Percentiles rank a stretch among this genome's conserved stretches.
Conservation (phyloP, 768 basidiomycete species). For the Artomyces pyxidatus region DNA sequence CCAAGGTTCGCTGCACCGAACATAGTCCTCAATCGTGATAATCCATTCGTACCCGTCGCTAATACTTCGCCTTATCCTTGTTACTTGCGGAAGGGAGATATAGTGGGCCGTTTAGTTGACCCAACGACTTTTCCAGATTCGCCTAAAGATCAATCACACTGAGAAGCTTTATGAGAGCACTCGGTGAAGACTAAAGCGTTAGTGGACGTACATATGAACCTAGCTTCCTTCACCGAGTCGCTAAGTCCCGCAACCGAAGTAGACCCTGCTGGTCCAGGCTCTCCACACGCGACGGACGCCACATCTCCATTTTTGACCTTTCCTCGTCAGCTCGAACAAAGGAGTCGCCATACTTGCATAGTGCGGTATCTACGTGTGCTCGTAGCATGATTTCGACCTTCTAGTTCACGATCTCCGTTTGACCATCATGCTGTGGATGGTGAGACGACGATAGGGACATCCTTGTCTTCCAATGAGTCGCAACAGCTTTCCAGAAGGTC, state of each 20-base stretch:
- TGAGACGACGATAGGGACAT: not conserved
- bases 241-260: too few relatives aligned
- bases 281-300: too few relatives aligned
- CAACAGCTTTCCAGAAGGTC: conserved; percentile 1
- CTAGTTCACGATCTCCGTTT: conserved; percentile 16
- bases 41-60: not conserved
- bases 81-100: not conserved
- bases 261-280: too few relatives aligned
- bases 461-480: not conserved
- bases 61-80: not conserved
- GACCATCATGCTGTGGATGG: conserved; percentile 6
- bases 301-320: too few relatives aligned
- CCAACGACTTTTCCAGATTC: not conserved
- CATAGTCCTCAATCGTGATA: not conserved
- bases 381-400: conserved; percentile 10
- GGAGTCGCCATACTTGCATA: too few relatives aligned
- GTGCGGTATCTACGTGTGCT: conserved; percentile 13
- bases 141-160: not conserved
- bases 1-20: not conserved
- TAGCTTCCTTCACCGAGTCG: too few relatives aligned
- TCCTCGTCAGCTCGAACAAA: too few relatives aligned
- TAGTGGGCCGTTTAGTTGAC: not conserved
- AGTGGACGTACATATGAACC: not conserved
- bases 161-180: not conserved
- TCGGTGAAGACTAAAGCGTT: not conserved